Base-by-base conservation (phyloP, 495 filamentous ascomycete genomes). In the Penicillium crystallinum region DNA sequence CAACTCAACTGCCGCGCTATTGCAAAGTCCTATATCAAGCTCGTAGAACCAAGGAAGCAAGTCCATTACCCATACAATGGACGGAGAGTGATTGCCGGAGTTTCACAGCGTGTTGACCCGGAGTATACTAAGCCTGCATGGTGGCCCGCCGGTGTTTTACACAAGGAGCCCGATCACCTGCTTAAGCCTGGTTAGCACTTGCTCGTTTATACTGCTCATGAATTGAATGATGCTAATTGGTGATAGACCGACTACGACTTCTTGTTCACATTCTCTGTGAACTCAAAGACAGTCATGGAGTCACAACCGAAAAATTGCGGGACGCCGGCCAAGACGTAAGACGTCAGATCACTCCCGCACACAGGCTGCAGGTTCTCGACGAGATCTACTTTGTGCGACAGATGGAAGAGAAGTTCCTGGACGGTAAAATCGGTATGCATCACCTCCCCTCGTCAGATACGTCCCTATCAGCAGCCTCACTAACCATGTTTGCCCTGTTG, bases 41-140 rank as follows among this genome's bases (percentile, higher is more conserved):
- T 83, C 14, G 85, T 95, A 3, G 87, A 90, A 44, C 88, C 91
- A 0, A 89, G 88, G 54, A 97, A 97, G 65, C 90, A 95, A 63
- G 83, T 85, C 0, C 84, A 78, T 38, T 83, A 88, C 56, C 91
- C 91, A 0, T 95, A 95, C 63, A 90, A 85, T 34, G 74, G 79
- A 23, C 75, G 81, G 9, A 73, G 81, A 41, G 61, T 59, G 5
- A 56, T 66, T 12, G 57, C 60, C 55, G 76, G 39, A 69, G 74
- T 56, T 62, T 78, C 36, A 9, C 66, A 70, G 37, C 62, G 59
- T 6, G 63, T 68, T 14, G 66, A 75, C 47, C 72, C 73, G 0
- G 73, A 77, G 49, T 50, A 63, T 37, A 77, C 73, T 4, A 77
- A 75, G 34, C 90, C 90, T 6, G 77, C 74, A 17, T 95, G 90